Conservation (phyloP, 2,329 filamentous ascomycete species). For the Geosmithia morbida region DNA sequence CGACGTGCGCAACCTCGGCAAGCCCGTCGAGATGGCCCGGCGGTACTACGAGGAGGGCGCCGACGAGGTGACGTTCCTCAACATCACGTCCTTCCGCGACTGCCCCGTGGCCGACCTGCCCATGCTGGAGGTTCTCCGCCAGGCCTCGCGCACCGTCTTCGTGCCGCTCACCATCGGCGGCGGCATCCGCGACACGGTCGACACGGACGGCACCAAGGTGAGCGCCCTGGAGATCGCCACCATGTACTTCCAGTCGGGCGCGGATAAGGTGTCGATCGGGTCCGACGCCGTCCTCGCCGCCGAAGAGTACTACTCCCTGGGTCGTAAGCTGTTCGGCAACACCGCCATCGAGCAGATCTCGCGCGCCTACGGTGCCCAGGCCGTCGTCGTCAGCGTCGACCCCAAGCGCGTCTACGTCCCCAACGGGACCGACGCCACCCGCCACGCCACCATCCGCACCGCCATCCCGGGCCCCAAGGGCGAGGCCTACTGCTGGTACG, state of each 20-base stretch:
- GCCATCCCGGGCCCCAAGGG: constrained; percentile 55
- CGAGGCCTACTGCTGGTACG: constrained; percentile 85
- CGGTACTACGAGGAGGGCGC: constrained; percentile 94
- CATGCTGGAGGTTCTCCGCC: constrained; percentile 87
- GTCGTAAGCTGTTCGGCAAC: constrained; percentile 55
- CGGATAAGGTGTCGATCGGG: constrained; percentile 95
- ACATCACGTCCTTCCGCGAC: constrained; percentile 96
- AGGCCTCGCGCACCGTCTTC: constrained; percentile 82
- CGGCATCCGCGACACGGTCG: constrained; percentile 84
- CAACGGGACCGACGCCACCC: constrained; percentile 47
- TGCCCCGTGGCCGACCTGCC: constrained; percentile 83
- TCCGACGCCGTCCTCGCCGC: constrained; percentile 88
- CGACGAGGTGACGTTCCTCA: constrained; percentile 93
- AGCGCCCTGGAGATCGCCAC: constrained; percentile 85
- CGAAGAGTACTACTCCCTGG: constrained; percentile 70
- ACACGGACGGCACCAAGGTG: constrained; percentile 75
- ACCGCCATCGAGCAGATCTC: constrained; percentile 96
- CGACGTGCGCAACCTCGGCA: constrained; percentile 79
- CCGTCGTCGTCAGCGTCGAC: constrained; percentile 90
- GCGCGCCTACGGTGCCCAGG: constrained; percentile 85
- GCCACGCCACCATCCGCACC: constrained; percentile 62
- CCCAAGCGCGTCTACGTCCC: constrained; percentile 82
- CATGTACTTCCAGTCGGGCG: constrained; percentile 94
- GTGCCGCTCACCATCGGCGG: constrained; percentile 92
- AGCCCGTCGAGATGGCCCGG: constrained; percentile 88